These are phyloP conservation scores for Endothia cerciana DNA, from an alignment of 2,329 filamentous ascomycete species.

Conservation along the genomic window DNA sequence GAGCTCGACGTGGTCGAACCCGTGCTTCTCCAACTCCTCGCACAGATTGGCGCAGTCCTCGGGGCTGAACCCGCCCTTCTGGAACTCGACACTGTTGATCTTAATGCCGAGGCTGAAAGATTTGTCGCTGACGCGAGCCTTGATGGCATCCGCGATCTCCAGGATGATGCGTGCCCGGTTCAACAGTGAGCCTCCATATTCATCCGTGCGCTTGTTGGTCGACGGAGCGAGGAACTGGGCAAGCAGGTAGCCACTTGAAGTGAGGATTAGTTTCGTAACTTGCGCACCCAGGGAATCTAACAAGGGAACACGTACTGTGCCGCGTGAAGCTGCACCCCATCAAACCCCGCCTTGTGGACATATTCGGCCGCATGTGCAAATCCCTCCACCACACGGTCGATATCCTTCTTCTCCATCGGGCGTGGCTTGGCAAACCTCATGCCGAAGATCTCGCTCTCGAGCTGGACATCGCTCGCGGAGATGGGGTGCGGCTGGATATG, in stretches of 20 bases:
- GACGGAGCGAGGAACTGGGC: slow-evolving; percentile 46
- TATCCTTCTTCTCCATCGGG: slow-evolving; percentile 54
- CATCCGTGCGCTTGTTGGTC: slow-evolving; percentile 42
- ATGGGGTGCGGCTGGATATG: slow-evolving; percentile 42
- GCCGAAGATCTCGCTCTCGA: slow-evolving; percentile 46
- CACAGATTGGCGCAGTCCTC: slow-evolving; percentile 55
- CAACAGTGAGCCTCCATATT: slow-evolving; percentile 46
- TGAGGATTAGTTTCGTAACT: not conserved
- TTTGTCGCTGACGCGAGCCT: slow-evolving; percentile 35
- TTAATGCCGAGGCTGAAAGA: slow-evolving; percentile 58
- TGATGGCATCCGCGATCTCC: slow-evolving; percentile 48
- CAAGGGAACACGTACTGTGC: slow-evolving; percentile 42
- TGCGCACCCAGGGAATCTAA: not conserved
- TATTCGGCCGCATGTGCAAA: slow-evolving; percentile 63
- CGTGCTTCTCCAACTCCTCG: slow-evolving; percentile 50
- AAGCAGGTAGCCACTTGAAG: slow-evolving; percentile 47
- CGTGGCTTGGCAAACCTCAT: slow-evolving; percentile 56
- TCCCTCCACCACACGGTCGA: slow-evolving; percentile 54
- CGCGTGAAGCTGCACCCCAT: slow-evolving; percentile 50
- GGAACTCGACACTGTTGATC: slow-evolving; percentile 61
- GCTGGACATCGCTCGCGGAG: slow-evolving; percentile 45
- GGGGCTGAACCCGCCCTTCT: slow-evolving; percentile 53
- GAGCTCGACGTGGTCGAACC: slow-evolving; percentile 62
- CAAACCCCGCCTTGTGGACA: slow-evolving; percentile 59
- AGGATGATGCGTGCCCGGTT: slow-evolving; percentile 52